phyloP scores from a whole-genome alignment of 768 basidiomycete genomes.

The Collybia nuda region DNA sequence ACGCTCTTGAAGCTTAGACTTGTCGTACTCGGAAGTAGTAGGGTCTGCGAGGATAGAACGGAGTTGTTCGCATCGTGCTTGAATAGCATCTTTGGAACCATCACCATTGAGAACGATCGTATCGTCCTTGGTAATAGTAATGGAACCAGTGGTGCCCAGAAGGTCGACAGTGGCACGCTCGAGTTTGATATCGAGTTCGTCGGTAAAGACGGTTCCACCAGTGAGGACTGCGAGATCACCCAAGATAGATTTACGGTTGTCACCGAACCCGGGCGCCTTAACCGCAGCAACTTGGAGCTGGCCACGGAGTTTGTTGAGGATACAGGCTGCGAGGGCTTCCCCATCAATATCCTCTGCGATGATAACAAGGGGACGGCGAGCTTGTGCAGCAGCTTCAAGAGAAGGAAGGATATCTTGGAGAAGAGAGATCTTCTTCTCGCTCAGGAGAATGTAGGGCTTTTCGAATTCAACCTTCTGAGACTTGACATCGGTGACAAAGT shows the following conservation, averaged over 20 bases:
- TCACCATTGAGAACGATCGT: constrained; percentile 95
- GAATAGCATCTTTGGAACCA: constrained; percentile 87
- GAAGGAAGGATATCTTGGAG: constrained; percentile 95
- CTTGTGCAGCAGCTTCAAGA: constrained; percentile 78
- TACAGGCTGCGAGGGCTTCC: constrained; percentile 95
- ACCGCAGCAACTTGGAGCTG: constrained; percentile 93
- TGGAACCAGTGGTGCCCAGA: constrained; percentile 87
- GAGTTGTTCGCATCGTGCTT: constrained; percentile 95
- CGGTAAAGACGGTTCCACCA: constrained; percentile 97
- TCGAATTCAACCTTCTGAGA: constrained; percentile 94
- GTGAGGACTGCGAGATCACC: constrained; percentile 97
- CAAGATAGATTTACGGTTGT: constrained; percentile 98
- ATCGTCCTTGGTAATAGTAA: constrained; percentile 97
- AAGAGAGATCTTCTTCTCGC: constrained; percentile 96
- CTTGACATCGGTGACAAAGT: constrained; percentile 99
- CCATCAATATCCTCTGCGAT: constrained; percentile 98
- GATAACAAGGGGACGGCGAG: constrained; percentile 89
- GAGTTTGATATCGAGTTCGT: constrained; percentile 95
- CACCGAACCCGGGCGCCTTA: constrained; percentile 98
- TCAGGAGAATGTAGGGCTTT: constrained; percentile 91
- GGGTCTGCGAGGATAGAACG: constrained; percentile 78
- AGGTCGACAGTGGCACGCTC: constrained; percentile 86
- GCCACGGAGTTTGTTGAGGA: constrained; percentile 98
- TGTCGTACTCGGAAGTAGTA: constrained; percentile 91
- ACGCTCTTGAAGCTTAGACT: constrained; percentile 93